A percentile compares a stretch with the other conserved stretches of the same genome.
Conservation (phyloP, 208 protist species). For the Trypanosoma cruzi region DNA sequence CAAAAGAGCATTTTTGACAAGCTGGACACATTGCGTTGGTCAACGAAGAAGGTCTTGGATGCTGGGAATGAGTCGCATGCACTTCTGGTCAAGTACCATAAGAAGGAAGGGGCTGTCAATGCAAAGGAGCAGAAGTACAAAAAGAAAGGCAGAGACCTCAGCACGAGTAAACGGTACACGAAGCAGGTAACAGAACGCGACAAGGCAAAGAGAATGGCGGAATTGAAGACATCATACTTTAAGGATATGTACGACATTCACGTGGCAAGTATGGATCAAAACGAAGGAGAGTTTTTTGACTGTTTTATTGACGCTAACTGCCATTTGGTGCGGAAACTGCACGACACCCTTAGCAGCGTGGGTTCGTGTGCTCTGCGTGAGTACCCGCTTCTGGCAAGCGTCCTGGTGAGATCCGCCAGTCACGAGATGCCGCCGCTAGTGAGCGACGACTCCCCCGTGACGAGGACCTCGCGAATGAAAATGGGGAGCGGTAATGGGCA, state of each 20-base stretch:
- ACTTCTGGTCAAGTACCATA: slow-evolving; percentile 28
- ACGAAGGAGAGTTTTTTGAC: slow-evolving; percentile 44
- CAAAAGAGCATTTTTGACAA: slow-evolving; percentile 30
- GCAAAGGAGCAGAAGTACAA: slow-evolving; percentile 59
- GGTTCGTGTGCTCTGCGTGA: neutral
- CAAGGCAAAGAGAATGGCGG: slow-evolving; percentile 25
- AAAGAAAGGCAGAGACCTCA: slow-evolving; percentile 32
- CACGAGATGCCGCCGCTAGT: neutral
- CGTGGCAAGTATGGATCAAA: slow-evolving; percentile 42
- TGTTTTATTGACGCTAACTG: slow-evolving; percentile 50
- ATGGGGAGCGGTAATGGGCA: neutral
- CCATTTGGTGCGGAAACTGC: slow-evolving; percentile 16
- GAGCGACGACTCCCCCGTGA: neutral
- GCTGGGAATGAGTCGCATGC: slow-evolving; percentile 32
- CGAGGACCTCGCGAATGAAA: neutral
- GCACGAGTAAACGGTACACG: slow-evolving; percentile 52
- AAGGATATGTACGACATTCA: slow-evolving; percentile 43
- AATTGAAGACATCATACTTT: slow-evolving; percentile 36
- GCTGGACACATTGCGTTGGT: slow-evolving; percentile 35
- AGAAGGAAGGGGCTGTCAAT: slow-evolving; percentile 29
- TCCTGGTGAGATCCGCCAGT: neutral
- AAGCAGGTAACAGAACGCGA: slow-evolving; percentile 35
- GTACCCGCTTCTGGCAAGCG: neutral
- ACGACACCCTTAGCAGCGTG: slow-evolving; percentile 5
- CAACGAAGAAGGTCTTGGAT: slow-evolving; percentile 27